Evolutionary conservation across 2,329 filamentous ascomycete genomes (phyloP).

Genomic region (Colletotrichum eremochloae): DNA sequence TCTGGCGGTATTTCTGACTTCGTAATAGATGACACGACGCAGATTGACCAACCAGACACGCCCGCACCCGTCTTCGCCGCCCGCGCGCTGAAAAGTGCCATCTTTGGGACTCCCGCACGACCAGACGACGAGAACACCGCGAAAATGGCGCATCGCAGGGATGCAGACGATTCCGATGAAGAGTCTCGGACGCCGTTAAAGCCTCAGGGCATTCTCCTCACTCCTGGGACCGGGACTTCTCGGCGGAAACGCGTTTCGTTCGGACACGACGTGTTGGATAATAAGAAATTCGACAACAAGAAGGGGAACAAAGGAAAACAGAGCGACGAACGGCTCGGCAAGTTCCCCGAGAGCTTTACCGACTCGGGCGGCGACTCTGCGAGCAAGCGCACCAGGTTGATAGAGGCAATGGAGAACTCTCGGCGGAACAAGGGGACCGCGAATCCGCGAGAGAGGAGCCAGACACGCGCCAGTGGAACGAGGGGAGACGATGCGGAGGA

Average conservation of each 20-base stretch:
- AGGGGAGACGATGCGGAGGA: constrained; percentile 53
- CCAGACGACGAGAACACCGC: constrained; percentile 49
- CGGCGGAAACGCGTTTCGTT: constrained; percentile 76
- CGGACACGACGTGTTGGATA: constrained; percentile 65
- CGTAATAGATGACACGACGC: constrained; percentile 55
- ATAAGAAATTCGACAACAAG: constrained; percentile 51
- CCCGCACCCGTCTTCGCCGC: constrained; percentile 77
- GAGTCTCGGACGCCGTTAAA: constrained; percentile 62
- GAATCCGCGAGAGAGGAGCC: constrained; percentile 23
- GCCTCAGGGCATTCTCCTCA: constrained; percentile 70
- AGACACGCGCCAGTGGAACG: constrained; percentile 38
- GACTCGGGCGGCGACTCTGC: constrained; percentile 42
- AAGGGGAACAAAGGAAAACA: constrained; percentile 46
- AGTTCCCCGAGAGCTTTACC: constrained; percentile 48
- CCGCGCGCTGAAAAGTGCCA: constrained; percentile 72
- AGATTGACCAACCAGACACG: constrained; percentile 72
- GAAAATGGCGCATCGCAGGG: constrained; percentile 28
- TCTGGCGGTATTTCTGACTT: constrained; percentile 4
- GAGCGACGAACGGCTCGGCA: constrained; percentile 49
- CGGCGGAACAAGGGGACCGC: constrained; percentile 47
- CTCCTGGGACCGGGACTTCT: constrained; percentile 72
- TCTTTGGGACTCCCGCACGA: constrained; percentile 71
- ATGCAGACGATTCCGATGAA: constrained; percentile 43
- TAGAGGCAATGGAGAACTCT: constrained; percentile 61
- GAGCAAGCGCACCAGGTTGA: constrained; percentile 58